These are phyloP conservation scores for Pseudotulostoma volvatum DNA, from an alignment of 495 filamentous ascomycete species.

Conservation along the genomic window DNA sequence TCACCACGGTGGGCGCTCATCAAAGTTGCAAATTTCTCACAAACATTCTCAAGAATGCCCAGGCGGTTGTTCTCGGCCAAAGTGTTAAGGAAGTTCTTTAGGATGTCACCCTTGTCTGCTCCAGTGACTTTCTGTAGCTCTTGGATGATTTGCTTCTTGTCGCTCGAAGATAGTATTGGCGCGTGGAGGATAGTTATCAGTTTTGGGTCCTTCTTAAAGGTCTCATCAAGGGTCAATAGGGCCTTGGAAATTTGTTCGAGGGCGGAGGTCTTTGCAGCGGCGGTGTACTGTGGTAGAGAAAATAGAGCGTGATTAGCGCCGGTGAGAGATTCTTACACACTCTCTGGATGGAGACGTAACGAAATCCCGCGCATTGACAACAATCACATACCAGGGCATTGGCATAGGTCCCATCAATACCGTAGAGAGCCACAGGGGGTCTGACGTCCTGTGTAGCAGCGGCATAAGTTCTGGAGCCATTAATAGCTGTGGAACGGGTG, in stretches of 20 bases:
- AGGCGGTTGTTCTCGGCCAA: slow-evolving; percentile 94
- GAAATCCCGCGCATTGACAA: slow-evolving; percentile 9
- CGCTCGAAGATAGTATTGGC: slow-evolving; percentile 55
- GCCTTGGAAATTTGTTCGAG: slow-evolving; percentile 72
- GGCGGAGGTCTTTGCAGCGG: slow-evolving; percentile 66
- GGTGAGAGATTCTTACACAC: too few species aligned
- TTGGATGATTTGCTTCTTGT: slow-evolving; percentile 70
- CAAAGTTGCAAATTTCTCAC: slow-evolving; percentile 70
- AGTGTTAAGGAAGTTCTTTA: slow-evolving; percentile 84
- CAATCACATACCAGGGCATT: slow-evolving; percentile 71
- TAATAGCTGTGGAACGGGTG: slow-evolving; percentile 27
- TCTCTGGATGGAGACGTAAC: too few species aligned
- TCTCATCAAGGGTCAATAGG: slow-evolving; percentile 48
- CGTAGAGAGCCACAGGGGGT: slow-evolving; percentile 81
- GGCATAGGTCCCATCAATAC: slow-evolving; percentile 95
- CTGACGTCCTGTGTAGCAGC: slow-evolving; percentile 49
- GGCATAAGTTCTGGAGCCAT: slow-evolving; percentile 55
- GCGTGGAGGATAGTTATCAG: slow-evolving; percentile 57
- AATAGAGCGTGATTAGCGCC: too few species aligned
- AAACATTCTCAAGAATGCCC: slow-evolving; percentile 60
- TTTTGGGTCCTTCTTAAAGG: slow-evolving; percentile 67
- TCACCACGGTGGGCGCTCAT: slow-evolving; percentile 84
- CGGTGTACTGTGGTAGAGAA: slow-evolving; percentile 75
- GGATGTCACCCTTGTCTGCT: slow-evolving; percentile 55
- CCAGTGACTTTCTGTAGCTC: slow-evolving; percentile 66